phyloP scores from a whole-genome alignment of 2,329 filamentous ascomycete genomes.

The Sphaerulina vaccinii region DNA sequence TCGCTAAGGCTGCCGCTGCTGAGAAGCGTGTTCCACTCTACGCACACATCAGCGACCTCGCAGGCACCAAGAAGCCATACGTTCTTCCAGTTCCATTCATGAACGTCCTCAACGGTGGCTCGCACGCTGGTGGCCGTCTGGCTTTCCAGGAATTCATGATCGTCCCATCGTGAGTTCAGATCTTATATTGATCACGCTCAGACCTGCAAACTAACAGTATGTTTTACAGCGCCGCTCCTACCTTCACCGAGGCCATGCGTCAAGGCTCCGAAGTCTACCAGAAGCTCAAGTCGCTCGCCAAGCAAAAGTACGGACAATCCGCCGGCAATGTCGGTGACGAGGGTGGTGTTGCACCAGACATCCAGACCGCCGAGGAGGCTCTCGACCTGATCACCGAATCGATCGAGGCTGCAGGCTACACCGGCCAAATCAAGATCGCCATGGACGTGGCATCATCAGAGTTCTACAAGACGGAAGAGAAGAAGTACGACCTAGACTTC shows the following conservation, averaged over 20 bases:
- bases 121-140: constrained; percentile 91
- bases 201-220: too few relatives aligned
- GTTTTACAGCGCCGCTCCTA: constrained; percentile 58
- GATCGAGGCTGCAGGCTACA: constrained; percentile 94
- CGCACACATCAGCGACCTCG: constrained; percentile 56
- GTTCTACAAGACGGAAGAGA: constrained; percentile 93
- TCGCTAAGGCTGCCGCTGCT: constrained; percentile 57
- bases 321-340: constrained; percentile 99
- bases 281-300: constrained; percentile 91
- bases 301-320: constrained; percentile 99
- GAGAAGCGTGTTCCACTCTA: constrained; percentile 58
- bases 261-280: constrained; percentile 98
- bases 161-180: constrained; percentile 45
- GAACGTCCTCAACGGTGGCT: constrained; percentile 67
- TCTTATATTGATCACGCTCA: too few relatives aligned
- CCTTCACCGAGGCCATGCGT: constrained; percentile 93
- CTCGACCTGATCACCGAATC: constrained; percentile 92
- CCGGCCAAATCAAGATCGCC: constrained; percentile 93
- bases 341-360: constrained; percentile 98
- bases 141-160: constrained; percentile 61
- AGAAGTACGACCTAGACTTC: constrained; percentile 99
- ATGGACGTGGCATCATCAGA: constrained; percentile 99
- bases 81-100: constrained; percentile 59
- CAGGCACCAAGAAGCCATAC: constrained; percentile 54
- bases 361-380: constrained; percentile 94